phyloP scores from a whole-genome alignment of 495 filamentous ascomycete species.

The Penicillium samsonianum region DNA sequence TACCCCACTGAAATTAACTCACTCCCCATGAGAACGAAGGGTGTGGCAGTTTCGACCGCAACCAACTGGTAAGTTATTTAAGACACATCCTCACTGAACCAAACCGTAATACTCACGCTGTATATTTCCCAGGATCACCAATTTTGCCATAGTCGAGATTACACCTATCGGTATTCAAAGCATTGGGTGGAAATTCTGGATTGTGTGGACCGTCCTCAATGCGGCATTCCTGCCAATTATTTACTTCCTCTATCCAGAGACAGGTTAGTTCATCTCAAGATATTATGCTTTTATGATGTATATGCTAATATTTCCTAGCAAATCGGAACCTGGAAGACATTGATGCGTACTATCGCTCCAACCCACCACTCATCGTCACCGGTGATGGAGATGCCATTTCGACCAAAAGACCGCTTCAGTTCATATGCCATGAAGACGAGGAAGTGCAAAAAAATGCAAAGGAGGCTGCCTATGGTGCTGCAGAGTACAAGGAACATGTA shows the following conservation, averaged over 20 bases:
- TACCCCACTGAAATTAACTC: constrained; percentile 66
- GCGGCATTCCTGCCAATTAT: constrained; percentile 58
- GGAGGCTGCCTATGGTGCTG: too few relatives aligned
- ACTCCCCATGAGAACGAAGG: constrained; percentile 58
- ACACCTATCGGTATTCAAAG: constrained; percentile 58
- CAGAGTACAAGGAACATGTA: too few relatives aligned
- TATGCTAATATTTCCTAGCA: constrained; percentile 12
- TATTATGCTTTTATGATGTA: not conserved
- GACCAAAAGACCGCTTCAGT: too few relatives aligned
- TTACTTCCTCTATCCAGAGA: constrained; percentile 65
- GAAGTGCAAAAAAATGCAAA: too few relatives aligned
- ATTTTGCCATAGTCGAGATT: constrained; percentile 62
- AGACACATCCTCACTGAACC: too few relatives aligned
- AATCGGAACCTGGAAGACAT: constrained; percentile 49
- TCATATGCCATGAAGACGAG: too few relatives aligned
- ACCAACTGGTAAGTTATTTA: constrained; percentile 51
- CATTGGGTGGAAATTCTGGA: constrained; percentile 60
- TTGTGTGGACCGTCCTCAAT: constrained; percentile 62
- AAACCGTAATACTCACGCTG: too few relatives aligned
- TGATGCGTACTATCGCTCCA: constrained; percentile 46
- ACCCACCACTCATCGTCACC: constrained; percentile 35
- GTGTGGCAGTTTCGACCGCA: constrained; percentile 57
- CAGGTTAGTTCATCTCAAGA: constrained; percentile 28
- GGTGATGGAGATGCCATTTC: not conserved
- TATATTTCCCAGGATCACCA: constrained; percentile 43